Percentiles rank a stretch among this genome's conserved stretches.
Evolutionary conservation across 2,329 filamentous ascomycete species (phyloP).

Genomic region (Penicillium sp.): DNA sequence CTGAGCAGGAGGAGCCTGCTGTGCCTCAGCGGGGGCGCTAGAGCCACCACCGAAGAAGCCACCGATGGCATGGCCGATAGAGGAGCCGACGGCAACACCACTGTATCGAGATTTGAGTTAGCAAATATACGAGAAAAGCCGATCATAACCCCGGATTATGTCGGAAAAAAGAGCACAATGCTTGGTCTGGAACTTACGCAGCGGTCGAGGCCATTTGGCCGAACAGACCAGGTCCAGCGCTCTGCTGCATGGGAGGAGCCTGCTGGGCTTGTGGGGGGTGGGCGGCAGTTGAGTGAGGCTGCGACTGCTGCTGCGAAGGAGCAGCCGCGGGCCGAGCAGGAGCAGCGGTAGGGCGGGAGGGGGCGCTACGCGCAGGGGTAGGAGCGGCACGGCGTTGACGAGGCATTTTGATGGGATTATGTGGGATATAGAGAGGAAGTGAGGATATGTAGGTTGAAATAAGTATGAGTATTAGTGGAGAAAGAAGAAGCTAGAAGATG

Average conservation of each 20-base stretch:
- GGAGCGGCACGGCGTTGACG: conserved; percentile 67
- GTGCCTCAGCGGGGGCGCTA: conserved; percentile 55
- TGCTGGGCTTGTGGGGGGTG: conserved; percentile 47
- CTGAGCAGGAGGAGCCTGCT: conserved; percentile 54
- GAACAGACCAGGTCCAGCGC: conserved; percentile 78
- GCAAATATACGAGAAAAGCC: conserved; percentile 1
- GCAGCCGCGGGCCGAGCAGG: conserved; percentile 56
- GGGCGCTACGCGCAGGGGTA: conserved; percentile 56
- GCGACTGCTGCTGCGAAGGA: conserved; percentile 61
- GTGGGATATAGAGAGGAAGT: conserved; percentile 21
- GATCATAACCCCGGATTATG: conserved; percentile 10
- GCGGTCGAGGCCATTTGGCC: conserved; percentile 97
- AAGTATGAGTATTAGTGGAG: conserved; percentile 17
- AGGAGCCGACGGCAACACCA: conserved; percentile 93
- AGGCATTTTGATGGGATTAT: conserved; percentile 60
- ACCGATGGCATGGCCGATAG: conserved; percentile 91
- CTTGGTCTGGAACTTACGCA: conserved; percentile 67
- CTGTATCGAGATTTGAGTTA: conserved; percentile 50
- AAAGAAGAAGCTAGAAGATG: conserved; percentile 33
- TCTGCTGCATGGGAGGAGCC: conserved; percentile 51
- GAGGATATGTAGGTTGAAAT: conserved; percentile 14
- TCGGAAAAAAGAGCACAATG: conserved; percentile 2
- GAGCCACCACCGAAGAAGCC: conserved; percentile 79
- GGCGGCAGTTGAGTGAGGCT: conserved; percentile 68
- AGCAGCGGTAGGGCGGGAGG: conserved; percentile 64